Conservation (phyloP, 306 rosid species). For the Lathyrus aphaca region DNA sequence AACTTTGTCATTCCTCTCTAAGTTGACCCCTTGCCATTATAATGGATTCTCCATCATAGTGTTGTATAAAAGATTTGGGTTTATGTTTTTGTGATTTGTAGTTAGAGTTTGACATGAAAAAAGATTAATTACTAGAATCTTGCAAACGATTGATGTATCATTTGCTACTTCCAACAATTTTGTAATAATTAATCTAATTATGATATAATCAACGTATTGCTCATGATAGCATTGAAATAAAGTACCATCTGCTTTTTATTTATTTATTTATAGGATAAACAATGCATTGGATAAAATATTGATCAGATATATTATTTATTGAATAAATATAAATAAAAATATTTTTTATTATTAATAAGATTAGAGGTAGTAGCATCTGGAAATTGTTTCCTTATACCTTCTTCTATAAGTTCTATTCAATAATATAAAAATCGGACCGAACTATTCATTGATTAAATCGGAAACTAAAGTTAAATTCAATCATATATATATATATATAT, state of each 20-base stretch:
- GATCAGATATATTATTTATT: too few species aligned
- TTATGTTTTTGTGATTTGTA: background rate
- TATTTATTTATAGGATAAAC: too few species aligned
- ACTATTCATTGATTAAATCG: too few species aligned
- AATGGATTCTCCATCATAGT: slow-evolving; percentile 47
- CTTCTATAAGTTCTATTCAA: background rate
- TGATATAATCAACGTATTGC: background rate
- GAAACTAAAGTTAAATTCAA: too few species aligned
- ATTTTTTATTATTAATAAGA: too few species aligned
- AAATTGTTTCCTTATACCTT: background rate
- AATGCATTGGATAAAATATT: too few species aligned
- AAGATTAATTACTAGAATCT: background rate
- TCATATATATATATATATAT: too few species aligned
- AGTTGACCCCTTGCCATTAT: slow-evolving; percentile 53
- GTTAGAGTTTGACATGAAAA: slow-evolving; percentile 20
- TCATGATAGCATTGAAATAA: background rate
- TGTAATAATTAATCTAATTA: background rate
- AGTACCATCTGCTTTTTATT: background rate
- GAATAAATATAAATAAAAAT: too few species aligned
- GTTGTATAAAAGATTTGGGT: slow-evolving; percentile 2
- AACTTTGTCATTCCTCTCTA: slow-evolving; percentile 26
- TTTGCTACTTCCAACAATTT: background rate
- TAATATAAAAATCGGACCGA: too few species aligned
- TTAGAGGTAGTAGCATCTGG: too few species aligned
- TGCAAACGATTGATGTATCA: background rate